These are phyloP conservation scores for Penicillium sp. DNA, from an alignment of 2,329 filamentous ascomycete species.

Conservation along the genomic window DNA sequence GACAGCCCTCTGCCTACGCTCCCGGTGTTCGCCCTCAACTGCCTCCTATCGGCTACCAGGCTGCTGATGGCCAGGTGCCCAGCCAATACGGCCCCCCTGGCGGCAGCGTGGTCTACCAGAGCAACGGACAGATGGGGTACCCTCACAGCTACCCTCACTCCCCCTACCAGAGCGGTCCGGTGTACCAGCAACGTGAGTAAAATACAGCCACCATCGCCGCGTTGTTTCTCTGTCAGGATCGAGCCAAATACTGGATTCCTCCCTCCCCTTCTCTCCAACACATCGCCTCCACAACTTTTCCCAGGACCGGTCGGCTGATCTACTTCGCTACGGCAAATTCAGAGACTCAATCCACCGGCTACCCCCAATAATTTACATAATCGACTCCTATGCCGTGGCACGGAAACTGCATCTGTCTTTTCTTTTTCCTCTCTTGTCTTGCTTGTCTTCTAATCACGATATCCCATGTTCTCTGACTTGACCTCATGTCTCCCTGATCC, in stretches of 20 bases:
- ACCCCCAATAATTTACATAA: slow-evolving; percentile 34
- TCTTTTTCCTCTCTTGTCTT: slow-evolving; percentile 8
- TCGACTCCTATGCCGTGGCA: slow-evolving; percentile 19
- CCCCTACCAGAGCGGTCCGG: slow-evolving; percentile 49
- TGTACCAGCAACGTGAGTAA: slow-evolving; percentile 50
- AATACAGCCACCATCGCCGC: slow-evolving; percentile 11
- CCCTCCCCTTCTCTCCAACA: slow-evolving; percentile 11
- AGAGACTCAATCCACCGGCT: slow-evolving; percentile 37
- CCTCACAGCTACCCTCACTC: slow-evolving; percentile 49
- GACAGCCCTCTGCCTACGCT: slow-evolving; percentile 45
- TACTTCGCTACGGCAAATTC: slow-evolving; percentile 26
- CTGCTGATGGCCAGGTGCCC: slow-evolving; percentile 51
- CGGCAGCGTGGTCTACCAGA: slow-evolving; percentile 46
- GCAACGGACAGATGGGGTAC: slow-evolving; percentile 47
- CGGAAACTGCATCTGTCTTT: slow-evolving; percentile 19
- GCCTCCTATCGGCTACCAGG: slow-evolving; percentile 70
- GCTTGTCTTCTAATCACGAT: slow-evolving; percentile 32
- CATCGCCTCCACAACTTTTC: slow-evolving; percentile 4
- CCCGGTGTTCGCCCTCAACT: slow-evolving; percentile 59
- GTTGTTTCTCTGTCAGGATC: slow-evolving; percentile 20
- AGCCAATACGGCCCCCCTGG: slow-evolving; percentile 62
- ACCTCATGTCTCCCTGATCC: slow-evolving; percentile 29
- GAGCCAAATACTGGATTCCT: slow-evolving; percentile 14
- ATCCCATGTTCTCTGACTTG: slow-evolving; percentile 29
- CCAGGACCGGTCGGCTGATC: slow-evolving; percentile 24